Base-by-base conservation (phyloP, 345 rosid genomes). In the Capsella bursapastoris region DNA sequence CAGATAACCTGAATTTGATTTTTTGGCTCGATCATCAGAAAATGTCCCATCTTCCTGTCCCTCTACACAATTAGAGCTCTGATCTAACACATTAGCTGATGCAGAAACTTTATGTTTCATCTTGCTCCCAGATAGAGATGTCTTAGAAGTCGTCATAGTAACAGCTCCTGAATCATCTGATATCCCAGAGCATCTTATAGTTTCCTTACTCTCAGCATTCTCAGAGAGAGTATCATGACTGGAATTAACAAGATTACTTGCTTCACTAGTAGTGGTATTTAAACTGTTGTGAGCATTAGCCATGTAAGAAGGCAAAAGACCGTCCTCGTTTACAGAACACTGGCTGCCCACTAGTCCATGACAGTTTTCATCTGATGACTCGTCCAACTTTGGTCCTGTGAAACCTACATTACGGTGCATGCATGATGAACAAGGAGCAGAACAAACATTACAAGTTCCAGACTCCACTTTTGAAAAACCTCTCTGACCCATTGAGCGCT, bases 391-490 rank as follows among this genome's bases (percentile, higher is more conserved):
- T 32, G 84, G 81, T 68, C 83, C 91, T 83, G 81, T 81, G 68
- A 52, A 72, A 74, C 80, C 84, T 56, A 63, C 59, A 63, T 74
- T 82, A 66, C 74, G 86, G 75, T 90, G 96, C 89, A 82, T 86
- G 73, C 97, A 90, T 48, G 93, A 93, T 60, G 92, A 89, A 83
- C 96, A 86, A 78, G 95, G 89, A 74, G 97, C 86, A 40, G 84
- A 90, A 78, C 90, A 89, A 66, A 86, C 88, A 79, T 86, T 88
- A 74, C 92, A 87, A 68, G 87, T 92, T 78, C 98, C 96, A 70
- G 92, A 90, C 75, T 92, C 90, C 71, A 66, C 73, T 73, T 75
- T 76, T 34, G 75, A 58, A 58, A 28, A 75, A 82, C 69, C 82
- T 66, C 78, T 83, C 73, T 65, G 86, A 81, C 78, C 82, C 86